Evolutionary conservation across 1,139 yeast species (phyloP), one percentile per base, ranked within the genome.

Genomic region (Sugiyamaella grinbergsii): DNA sequence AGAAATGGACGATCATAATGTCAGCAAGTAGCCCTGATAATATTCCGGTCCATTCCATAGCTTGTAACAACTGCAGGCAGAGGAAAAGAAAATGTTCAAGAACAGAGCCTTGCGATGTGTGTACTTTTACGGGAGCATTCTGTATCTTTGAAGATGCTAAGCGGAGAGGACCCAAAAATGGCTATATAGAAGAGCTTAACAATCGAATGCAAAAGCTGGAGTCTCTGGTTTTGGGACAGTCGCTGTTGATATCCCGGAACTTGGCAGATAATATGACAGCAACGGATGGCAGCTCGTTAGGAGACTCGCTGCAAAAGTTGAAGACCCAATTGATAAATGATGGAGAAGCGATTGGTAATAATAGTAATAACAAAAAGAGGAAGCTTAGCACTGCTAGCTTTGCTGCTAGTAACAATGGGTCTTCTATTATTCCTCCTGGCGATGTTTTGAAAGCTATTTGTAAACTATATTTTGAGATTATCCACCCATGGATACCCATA

Each of bases 401-500:
- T 11, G 22, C 37, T 3, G 34, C 24, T 10, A 42, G 43, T 24
- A 18, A 29, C 39, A 18, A 20, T 11, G 38, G 42, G 2, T 13
- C 31, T 11, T 19, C 46, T 15, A 37, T 26, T 10, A 23, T 33
- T 28, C 45, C 41, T 42, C 13, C 40, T 15, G 42, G 24, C 15
- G 51, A 48, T n/a, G 18, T 53, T 20, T 28, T 55, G 44, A 15
- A 13, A 3, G 26, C 42, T 23, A 44, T 56, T 6, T 48, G 54
- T 38, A 42, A 38, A 10, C 38, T 42, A 13, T 57, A 57, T 37
- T 57, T 57, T 39, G 42, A 38, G 32, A 32, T 47, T 13, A 47
- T 57, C 6, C 60, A 57, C 33, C 60, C 60, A 4, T 57, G 60
- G 60, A 56, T 56, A 5, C 60, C 60, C 2, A 52, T 57, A 29